Percentiles rank a stretch among this genome's conserved stretches.
These are phyloP conservation scores for Aureobasidium lini DNA, from an alignment of 2,329 filamentous ascomycete genomes.

Conservation along the genomic window DNA sequence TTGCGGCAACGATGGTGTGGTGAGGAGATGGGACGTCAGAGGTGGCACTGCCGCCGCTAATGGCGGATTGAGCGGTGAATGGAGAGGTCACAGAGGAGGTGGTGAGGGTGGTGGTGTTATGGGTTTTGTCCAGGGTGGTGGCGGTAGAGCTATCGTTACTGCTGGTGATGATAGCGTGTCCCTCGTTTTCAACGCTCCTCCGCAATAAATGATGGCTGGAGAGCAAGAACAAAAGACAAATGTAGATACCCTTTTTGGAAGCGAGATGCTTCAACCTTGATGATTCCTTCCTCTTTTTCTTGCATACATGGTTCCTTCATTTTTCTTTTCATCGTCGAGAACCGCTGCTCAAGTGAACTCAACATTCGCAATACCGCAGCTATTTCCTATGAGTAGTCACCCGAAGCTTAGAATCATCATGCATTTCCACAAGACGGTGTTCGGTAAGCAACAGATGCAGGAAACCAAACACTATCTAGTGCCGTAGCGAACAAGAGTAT, in stretches of 20 bases:
- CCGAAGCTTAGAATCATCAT: too few species aligned
- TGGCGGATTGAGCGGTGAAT: slow-evolving; percentile 72
- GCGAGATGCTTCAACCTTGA: neutral
- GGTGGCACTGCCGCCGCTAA: slow-evolving; percentile 59
- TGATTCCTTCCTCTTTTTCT: neutral
- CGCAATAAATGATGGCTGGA: neutral
- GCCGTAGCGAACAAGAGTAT: too few species aligned
- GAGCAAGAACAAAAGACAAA: neutral
- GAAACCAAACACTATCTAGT: too few species aligned
- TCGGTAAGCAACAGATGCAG: too few species aligned
- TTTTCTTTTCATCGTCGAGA: neutral
- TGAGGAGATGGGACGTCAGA: slow-evolving; percentile 77
- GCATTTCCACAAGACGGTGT: too few species aligned
- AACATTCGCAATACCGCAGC: too few species aligned
- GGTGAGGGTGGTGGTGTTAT: slow-evolving; percentile 83
- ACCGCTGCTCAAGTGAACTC: too few species aligned
- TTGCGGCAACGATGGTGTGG: slow-evolving; percentile 85
- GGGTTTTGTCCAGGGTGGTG: slow-evolving; percentile 75
- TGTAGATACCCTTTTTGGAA: slow-evolving; percentile 3
- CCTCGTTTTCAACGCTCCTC: slow-evolving; percentile 53
- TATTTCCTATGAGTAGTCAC: too few species aligned
- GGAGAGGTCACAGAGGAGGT: slow-evolving; percentile 80
- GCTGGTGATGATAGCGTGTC: slow-evolving; percentile 78
- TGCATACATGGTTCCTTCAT: neutral
- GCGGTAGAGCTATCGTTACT: slow-evolving; percentile 71